These are phyloP conservation scores for Kwoniella sp. DNA, from an alignment of 768 basidiomycete species.

Conservation along the genomic window DNA sequence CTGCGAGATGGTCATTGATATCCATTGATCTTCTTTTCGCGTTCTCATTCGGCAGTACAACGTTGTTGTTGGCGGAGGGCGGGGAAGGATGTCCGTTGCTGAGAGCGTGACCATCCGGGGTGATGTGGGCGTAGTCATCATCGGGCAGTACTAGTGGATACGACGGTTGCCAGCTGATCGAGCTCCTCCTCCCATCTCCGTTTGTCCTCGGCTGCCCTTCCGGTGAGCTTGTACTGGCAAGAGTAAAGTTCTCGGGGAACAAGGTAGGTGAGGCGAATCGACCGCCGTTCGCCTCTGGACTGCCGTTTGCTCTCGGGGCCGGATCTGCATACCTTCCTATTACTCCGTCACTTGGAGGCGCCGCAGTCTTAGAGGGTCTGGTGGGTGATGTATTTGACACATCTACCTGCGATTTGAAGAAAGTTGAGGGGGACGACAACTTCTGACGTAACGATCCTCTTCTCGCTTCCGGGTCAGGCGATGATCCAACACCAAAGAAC, in stretches of 20 bases:
- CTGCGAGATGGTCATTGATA: conserved; percentile 8
- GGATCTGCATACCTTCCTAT: conserved; percentile 27
- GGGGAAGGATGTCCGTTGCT: conserved; percentile 2
- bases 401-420: conserved; percentile 23
- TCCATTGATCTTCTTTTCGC: conserved; percentile 22
- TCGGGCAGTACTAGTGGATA: conserved; percentile 42
- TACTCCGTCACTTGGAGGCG: conserved; percentile 5
- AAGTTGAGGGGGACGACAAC: conserved; percentile 29
- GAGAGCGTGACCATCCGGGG: conserved; percentile 37
- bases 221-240: conserved; percentile 35
- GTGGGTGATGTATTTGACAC: conserved; percentile 4
- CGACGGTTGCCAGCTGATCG: conserved; percentile 34
- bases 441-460: conserved; percentile 20
- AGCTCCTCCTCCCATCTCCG: conserved; percentile 19
- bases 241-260: conserved; percentile 37
- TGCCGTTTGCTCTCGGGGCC: conserved; percentile 16
- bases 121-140: conserved; percentile 35
- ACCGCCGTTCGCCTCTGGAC: not conserved
- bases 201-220: conserved; percentile 15
- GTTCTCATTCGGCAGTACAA: conserved; percentile 29
- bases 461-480: conserved; percentile 16
- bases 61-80: conserved; percentile 4
- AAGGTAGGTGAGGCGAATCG: conserved; percentile 30
- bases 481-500: conserved; percentile 26
- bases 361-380: not conserved